phyloP scores from a whole-genome alignment of 345 rosid species.

The Populus ilicifolia region DNA sequence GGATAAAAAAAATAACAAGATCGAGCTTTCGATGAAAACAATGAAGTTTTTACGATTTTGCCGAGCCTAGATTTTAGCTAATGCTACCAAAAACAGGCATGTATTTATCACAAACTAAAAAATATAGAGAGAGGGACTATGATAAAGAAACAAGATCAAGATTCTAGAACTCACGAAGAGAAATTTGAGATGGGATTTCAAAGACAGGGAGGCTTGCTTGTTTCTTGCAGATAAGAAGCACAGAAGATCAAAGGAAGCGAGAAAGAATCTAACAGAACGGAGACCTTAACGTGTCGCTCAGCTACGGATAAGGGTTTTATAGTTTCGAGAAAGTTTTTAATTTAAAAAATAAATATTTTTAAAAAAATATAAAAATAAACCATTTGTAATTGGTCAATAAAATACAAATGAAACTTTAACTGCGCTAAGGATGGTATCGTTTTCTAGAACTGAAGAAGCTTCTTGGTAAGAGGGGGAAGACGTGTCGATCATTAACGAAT shows the following conservation, averaged over 20 bases:
- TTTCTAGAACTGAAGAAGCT: background rate
- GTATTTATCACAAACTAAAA: background rate
- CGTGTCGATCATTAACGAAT: background rate
- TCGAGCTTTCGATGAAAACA: conserved; percentile 1
- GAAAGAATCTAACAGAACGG: background rate
- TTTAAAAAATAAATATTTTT: too few relatives aligned
- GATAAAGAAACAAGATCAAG: background rate
- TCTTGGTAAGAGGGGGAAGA: background rate
- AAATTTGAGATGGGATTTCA: background rate
- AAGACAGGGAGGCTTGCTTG: background rate
- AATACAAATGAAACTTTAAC: background rate
- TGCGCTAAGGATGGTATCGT: background rate
- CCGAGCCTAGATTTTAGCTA: conserved; percentile 2
- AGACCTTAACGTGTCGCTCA: background rate
- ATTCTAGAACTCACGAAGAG: background rate
- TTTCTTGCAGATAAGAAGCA: background rate
- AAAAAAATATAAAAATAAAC: too few relatives aligned
- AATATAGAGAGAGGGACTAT: background rate
- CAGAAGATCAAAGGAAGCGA: background rate
- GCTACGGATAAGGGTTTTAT: background rate
- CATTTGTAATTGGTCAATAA: background rate
- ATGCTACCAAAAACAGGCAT: background rate
- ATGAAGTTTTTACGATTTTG: background rate
- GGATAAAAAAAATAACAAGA: background rate
- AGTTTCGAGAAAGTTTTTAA: background rate